Evolutionary conservation across 176 grass and related monocot genomes (phyloP), one percentile per base, ranked within the genome.

Genomic region (Rhynchospora tenuis): DNA sequence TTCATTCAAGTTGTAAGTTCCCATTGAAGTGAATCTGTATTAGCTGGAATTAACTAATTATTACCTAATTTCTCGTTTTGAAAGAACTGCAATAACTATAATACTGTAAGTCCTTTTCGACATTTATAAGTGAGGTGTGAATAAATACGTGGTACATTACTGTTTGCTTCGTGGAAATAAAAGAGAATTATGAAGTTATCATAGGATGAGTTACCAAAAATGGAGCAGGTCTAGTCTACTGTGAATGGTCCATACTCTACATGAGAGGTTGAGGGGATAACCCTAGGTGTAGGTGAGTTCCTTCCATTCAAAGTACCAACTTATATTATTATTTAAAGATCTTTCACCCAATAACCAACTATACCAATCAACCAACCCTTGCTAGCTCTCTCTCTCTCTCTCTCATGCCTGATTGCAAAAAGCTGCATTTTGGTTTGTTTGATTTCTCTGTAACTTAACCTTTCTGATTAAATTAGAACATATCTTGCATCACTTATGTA

Each of bases 161-260:
- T 44, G 58, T 81, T 86, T 81, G 70, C 23, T 44, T 24, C 48
- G 19, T 68, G 31, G 72, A 78, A 75, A 55, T 79, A 77, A 88
- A 88, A 86, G 86, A 84, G 55, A 81, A 95, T 90, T 76, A 90
- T 95, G 90, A 89, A 80, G 78, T 75, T 84, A 89, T 88, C 64
- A 84, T 89, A 82, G 88, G 86, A 83, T 68, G 70, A 64, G 81
- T 95, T 95, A 59, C 88, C 84, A 88, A 69, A 89, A 83, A 87
- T 88, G 73, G 85, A 85, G 54, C 12, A 3, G 58, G 54, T 70
- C 63, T 73, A 58, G 29, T 68, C 85, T 59, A 66, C 77, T 69
- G 78, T 60, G 62, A 46, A 86, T 86, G 85, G 85, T 81, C 85
- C 85, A 86, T 72, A 59, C 71, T 66, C 78, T 82, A 69, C 59